Percentiles rank a stretch among this genome's conserved stretches.
phyloP scores from a whole-genome alignment of 768 basidiomycete species.

The Mycena capillaripes region DNA sequence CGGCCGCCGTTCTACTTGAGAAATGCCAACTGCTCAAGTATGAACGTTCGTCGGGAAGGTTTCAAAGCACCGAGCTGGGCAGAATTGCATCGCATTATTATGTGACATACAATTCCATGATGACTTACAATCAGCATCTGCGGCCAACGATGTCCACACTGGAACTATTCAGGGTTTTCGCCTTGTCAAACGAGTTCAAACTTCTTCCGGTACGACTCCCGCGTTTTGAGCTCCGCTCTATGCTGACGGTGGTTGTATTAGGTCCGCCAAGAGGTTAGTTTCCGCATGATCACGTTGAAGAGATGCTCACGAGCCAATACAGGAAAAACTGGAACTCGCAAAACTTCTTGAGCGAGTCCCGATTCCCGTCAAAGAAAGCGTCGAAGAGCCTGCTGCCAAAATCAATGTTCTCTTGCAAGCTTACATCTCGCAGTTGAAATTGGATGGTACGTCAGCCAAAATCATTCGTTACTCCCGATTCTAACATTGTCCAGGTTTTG shows the following conservation, averaged over 20 bases:
- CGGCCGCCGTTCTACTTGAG: slow-evolving; percentile 93
- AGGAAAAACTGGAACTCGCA: slow-evolving; percentile 89
- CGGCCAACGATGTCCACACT: slow-evolving; percentile 88
- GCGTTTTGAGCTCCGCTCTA: slow-evolving; percentile 8
- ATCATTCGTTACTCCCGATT: not conserved
- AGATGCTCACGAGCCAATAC: slow-evolving; percentile 35
- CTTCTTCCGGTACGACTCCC: slow-evolving; percentile 73
- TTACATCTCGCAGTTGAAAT: slow-evolving; percentile 93
- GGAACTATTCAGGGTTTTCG: slow-evolving; percentile 96
- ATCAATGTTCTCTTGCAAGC: slow-evolving; percentile 97
- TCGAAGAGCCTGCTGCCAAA: slow-evolving; percentile 97
- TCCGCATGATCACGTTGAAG: slow-evolving; percentile 19
- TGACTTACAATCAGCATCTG: slow-evolving; percentile 95
- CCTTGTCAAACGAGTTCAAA: slow-evolving; percentile 96
- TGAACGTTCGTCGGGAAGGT: slow-evolving; percentile 87
- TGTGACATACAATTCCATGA: slow-evolving; percentile 96
- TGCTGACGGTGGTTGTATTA: slow-evolving; percentile 39
- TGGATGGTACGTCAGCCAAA: slow-evolving; percentile 71
- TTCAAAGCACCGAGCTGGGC: slow-evolving; percentile 94
- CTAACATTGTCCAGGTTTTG: slow-evolving; percentile 67
- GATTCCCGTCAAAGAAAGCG: slow-evolving; percentile 96
- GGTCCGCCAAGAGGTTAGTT: slow-evolving; percentile 75
- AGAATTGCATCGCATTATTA: slow-evolving; percentile 97
- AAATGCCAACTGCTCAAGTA: slow-evolving; percentile 97
- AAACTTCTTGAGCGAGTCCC: slow-evolving; percentile 95